Evolutionary conservation across 306 rosid genomes (phyloP).

Genomic region (Malus fusca): DNA sequence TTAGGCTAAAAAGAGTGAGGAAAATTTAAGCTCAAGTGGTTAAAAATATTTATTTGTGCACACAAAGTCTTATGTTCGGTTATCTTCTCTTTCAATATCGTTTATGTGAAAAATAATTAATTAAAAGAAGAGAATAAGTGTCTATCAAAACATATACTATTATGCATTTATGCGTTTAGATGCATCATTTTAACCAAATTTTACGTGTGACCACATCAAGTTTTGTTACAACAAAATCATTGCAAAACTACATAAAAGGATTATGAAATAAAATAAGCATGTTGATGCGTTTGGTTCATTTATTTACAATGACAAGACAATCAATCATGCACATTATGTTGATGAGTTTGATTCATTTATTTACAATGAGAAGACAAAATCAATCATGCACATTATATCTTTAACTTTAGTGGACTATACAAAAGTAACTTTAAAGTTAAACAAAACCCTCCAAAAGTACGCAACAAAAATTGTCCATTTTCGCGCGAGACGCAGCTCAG

Average conservation of each 20-base stretch:
- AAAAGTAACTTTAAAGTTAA: background rate
- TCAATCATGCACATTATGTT: slow-evolving; percentile 5
- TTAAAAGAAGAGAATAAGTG: background rate
- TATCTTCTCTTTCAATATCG: background rate
- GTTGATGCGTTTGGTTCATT: slow-evolving; percentile 3
- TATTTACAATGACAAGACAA: slow-evolving; percentile 12
- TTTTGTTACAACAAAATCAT: background rate
- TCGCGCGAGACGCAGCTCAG: slow-evolving; percentile 15
- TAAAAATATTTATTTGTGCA: too few species aligned
- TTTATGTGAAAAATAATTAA: background rate
- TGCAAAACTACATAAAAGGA: background rate
- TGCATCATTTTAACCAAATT: background rate
- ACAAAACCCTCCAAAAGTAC: background rate
- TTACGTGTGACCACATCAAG: background rate
- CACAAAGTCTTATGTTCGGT: background rate
- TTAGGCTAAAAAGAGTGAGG: background rate
- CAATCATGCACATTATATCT: slow-evolving; percentile 1
- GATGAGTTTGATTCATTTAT: slow-evolving; percentile 4
- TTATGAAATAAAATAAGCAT: background rate
- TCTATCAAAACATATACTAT: background rate
- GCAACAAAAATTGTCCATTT: slow-evolving; percentile 9
- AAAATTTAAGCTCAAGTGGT: background rate
- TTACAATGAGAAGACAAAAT: slow-evolving; percentile 11
- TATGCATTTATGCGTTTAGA: background rate
- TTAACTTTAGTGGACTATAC: slow-evolving; percentile 18